Evolutionary conservation across 257 asterid species (phyloP).

Genomic region (Capsicum baccatum): DNA sequence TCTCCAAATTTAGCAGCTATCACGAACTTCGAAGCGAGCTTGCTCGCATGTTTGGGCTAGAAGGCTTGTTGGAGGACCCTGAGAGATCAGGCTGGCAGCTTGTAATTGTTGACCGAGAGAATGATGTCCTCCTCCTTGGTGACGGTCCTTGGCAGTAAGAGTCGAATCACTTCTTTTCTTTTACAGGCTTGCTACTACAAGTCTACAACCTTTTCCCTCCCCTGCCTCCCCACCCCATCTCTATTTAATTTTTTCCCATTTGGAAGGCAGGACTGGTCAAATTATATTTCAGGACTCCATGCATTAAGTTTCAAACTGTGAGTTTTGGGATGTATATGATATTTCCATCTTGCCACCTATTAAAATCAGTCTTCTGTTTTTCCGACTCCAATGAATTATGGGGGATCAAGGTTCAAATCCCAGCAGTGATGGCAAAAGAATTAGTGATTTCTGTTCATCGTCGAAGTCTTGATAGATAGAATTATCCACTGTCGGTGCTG

Average conservation of each 20-base stretch:
- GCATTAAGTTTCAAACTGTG: background rate
- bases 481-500: background rate
- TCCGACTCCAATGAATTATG: background rate
- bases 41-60: conserved; percentile 92
- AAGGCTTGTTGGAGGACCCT: conserved; percentile 94
- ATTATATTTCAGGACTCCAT: background rate
- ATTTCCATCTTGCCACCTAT: background rate
- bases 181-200: background rate
- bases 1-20: conserved; percentile 93
- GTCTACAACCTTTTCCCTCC: background rate
- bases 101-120: conserved; percentile 98
- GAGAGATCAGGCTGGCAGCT: conserved; percentile 99
- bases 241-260: background rate
- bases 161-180: conserved; percentile 24
- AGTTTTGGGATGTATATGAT: background rate
- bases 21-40: conserved; percentile 92
- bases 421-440: background rate
- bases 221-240: background rate
- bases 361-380: conserved; percentile 11
- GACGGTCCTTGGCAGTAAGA: conserved; percentile 99
- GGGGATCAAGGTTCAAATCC: background rate
- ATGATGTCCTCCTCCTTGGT: conserved; percentile 96
- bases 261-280: background rate
- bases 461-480: background rate
- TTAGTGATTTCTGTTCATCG: background rate